Evolutionary conservation across 352 stramenopile species (phyloP), one percentile per base, ranked within the genome.

Genomic region (Phytophthora crassamura): DNA sequence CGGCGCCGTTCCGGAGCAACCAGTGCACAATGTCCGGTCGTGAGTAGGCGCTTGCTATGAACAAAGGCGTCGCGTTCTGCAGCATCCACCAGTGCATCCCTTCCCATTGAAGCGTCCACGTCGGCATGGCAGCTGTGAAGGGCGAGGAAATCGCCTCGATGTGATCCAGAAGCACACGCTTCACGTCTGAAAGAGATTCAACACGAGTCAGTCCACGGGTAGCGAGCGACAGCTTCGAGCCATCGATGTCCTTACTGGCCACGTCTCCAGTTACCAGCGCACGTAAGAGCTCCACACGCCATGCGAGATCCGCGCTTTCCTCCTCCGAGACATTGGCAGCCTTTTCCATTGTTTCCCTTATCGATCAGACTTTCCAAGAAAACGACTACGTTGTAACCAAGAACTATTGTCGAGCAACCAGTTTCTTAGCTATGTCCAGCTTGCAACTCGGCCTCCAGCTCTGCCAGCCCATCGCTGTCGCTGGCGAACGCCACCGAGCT

Each of bases 11-110:
- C 15, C 67, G 16, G 6, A 92, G 77, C 22, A 92, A 64, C 81
- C 80, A 89, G 8, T 65, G 62, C 20, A 92, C 72, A 18, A 90
- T 47, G 25, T 60, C 40, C n/a, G 80, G 67, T 8, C 85, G 79
- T 18, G 77, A 82, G 45, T 89, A 91, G 6, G 70, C 74, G 18
- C 78, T 78, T 25, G 84, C 82, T 12, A 90, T 47, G 60, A 88
- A 91, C n/a, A 93, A 69, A 35, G 84, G 76, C 1, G 81, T 91
- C 8, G 82, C 82, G 14, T 82, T 69, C 35, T 84, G 68, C 20
- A 93, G 63, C 66, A 90, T 84, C 84, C 84, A 92, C 84, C 84
- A 92, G 58, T 92, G 72, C 48, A 86, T 58, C 1, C 76, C 86
- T 60, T 92, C 84, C 75, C 80, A 90, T 47, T 91, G 74, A 39